Evolutionary conservation across 768 basidiomycete genomes (phyloP).

Genomic region (Lyophyllum shimeji): DNA sequence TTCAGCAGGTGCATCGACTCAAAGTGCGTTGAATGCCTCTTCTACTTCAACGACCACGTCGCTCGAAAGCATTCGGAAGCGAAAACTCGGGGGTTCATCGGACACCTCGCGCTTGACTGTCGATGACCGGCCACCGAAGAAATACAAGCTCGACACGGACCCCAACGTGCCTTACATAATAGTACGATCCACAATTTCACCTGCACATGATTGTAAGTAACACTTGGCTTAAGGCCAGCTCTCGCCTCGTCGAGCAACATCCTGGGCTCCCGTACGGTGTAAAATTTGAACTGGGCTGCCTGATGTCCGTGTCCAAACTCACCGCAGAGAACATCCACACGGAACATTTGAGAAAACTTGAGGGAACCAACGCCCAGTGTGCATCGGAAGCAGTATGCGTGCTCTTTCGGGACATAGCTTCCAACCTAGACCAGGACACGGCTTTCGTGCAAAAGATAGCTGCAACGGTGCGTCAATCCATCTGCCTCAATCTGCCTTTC

Average conservation of each 20-base stretch:
- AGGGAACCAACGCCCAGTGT: slow-evolving; percentile 30
- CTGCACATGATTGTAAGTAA: too few relatives aligned
- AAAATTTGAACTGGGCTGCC: slow-evolving; percentile 48
- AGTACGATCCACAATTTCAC: too few relatives aligned
- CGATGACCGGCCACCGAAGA: too few relatives aligned
- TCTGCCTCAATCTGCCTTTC: background rate
- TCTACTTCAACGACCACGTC: slow-evolving; percentile 21
- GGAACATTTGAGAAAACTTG: slow-evolving; percentile 22
- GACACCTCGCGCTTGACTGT: too few relatives aligned
- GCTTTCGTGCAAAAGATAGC: slow-evolving; percentile 37
- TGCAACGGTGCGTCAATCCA: slow-evolving; percentile 27
- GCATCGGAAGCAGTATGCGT: slow-evolving; percentile 25
- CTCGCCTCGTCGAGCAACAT: too few relatives aligned
- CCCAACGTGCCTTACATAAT: too few relatives aligned
- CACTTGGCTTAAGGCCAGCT: too few relatives aligned
- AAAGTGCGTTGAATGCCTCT: slow-evolving; percentile 11
- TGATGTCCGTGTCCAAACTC: slow-evolving; percentile 27
- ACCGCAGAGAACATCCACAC: slow-evolving; percentile 27
- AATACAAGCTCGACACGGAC: too few relatives aligned
- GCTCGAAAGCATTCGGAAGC: too few relatives aligned
- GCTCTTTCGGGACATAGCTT: slow-evolving; percentile 7
- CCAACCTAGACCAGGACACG: slow-evolving; percentile 8
- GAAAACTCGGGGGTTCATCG: too few relatives aligned
- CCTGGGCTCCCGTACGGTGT: too few relatives aligned
- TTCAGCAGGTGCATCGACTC: background rate